Evolutionary conservation across 2,329 filamentous ascomycete genomes (phyloP), one percentile per base, ranked within the genome.

Genomic region (Rutstroemia sp.): DNA sequence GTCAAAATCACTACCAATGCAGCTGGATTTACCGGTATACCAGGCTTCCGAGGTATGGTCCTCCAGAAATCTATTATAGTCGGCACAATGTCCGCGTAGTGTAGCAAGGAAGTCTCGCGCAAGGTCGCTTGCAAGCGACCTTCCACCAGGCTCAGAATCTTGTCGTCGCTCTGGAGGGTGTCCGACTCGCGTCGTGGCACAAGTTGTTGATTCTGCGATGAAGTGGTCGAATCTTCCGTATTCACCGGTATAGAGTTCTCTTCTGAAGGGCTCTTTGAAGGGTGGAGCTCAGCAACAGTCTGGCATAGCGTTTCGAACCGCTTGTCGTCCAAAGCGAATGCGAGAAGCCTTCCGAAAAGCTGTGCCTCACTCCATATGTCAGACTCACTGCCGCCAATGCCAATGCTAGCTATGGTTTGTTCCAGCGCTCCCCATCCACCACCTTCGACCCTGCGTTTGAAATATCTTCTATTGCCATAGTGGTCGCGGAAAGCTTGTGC

Each of bases 381-480:
- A 46, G 83, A 78, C 61, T 88, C 84, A 56, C 79, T 79, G 61
- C 80, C 80, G 54, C 86, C 78, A 53, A 84, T 73, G 37, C 87
- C 82, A 70, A 85, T 83, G 69, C 82, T 83, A 60, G 80, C 81
- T 73, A 92, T 79, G 5, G 81, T 82, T 67, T 88, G 82, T 66
- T 94, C 86, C 54, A 96, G 71, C 7, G 84, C 81, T 61, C 84
- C 79, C 86, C 90, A 95, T 3, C 92, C 91, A 56, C 86, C 88
- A 21, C 82, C 85, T 58, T 88, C 81, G 30, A 95, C 83, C 62
- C 83, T 79, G 63, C 84, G 85, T 58, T 83, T 81, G 70, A 97
- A 97, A 74, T 92, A 96, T 64, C 88, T 83, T 66, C 86, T 82
- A 72, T 97, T 99, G 19, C 92, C 92, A 48, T 86, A 79, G 71